Conservation (phyloP, 106 monocot species). For the Apostasia shenzhenica region DNA sequence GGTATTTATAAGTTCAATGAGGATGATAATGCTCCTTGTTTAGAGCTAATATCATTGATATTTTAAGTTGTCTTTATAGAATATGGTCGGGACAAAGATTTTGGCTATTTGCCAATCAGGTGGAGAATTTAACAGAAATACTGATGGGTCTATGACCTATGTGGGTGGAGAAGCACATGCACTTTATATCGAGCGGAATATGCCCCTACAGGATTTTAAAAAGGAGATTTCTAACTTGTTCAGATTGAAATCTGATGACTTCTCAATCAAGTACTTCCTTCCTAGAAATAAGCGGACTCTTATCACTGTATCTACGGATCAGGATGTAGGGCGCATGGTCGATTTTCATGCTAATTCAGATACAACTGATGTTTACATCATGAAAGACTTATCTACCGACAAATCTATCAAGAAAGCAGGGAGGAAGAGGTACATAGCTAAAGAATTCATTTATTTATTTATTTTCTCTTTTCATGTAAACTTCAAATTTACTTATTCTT, state of each 20-base stretch:
- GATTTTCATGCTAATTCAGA: conserved; percentile 62
- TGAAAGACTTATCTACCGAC: not conserved
- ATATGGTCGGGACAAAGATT: conserved; percentile 37
- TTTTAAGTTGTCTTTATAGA: no score
- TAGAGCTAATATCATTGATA: no score
- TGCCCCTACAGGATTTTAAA: conserved; percentile 45
- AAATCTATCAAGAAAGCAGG: no score
- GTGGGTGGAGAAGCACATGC: conserved; percentile 88
- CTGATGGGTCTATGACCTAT: conserved; percentile 63
- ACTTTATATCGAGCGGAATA: conserved; percentile 53
- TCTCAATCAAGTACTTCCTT: conserved; percentile 81
- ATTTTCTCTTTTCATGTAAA: not conserved
- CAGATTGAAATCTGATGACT: conserved; percentile 17
- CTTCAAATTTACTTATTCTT: conserved; percentile 2
- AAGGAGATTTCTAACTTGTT: conserved; percentile 72
- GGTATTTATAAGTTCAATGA: no score
- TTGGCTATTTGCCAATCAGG: conserved; percentile 79
- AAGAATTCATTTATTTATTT: not conserved
- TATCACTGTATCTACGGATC: conserved; percentile 79
- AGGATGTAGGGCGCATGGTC: conserved; percentile 78
- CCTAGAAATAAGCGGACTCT: conserved; percentile 72
- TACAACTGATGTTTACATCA: conserved; percentile 69
- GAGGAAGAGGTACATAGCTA: not conserved
- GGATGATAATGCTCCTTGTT: no score
- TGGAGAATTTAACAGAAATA: conserved; percentile 60